These are phyloP conservation scores for Cudoniella acicularis DNA, from an alignment of 495 filamentous ascomycete genomes.

Conservation along the genomic window DNA sequence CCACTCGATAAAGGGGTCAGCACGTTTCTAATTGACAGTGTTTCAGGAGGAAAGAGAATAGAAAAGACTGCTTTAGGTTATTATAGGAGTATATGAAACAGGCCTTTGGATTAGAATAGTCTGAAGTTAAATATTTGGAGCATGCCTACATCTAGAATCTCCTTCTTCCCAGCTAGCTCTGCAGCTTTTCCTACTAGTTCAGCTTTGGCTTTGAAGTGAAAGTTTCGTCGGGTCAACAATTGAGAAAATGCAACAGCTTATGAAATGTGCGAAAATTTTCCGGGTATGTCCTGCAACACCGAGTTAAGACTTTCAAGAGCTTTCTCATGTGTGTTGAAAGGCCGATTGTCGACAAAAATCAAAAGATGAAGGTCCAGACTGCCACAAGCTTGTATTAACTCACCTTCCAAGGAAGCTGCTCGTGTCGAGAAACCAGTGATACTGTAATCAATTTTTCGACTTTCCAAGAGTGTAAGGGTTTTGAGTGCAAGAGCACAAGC, in stretches of 20 bases:
- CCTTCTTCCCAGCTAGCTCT: not conserved
- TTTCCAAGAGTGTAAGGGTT: constrained; percentile 1
- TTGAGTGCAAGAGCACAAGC: constrained; percentile 1
- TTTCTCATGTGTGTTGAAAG: not conserved
- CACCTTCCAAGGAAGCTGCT: not conserved
- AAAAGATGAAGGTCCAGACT: not conserved
- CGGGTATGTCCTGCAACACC: not conserved
- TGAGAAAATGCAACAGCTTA: not conserved
- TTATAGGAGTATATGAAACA: no score
- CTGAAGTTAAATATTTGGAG: no score
- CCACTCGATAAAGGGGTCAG: no score
- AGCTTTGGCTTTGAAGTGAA: constrained; percentile 2
- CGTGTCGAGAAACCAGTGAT: no score
- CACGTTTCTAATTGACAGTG: no score
- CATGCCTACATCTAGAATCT: no score
- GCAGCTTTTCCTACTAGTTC: not conserved
- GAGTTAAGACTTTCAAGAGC: not conserved
- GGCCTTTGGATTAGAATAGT: no score
- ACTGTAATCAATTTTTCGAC: not conserved
- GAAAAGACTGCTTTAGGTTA: no score
- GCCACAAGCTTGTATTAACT: not conserved
- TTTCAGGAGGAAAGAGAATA: no score
- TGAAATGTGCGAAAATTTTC: not conserved
- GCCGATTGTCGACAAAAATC: not conserved
- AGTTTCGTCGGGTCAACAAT: not conserved